A percentile compares a stretch with the other conserved stretches of the same genome.
phyloP scores from a whole-genome alignment of 169 alveolate species.

The Cryptosporidium ryanae region DNA sequence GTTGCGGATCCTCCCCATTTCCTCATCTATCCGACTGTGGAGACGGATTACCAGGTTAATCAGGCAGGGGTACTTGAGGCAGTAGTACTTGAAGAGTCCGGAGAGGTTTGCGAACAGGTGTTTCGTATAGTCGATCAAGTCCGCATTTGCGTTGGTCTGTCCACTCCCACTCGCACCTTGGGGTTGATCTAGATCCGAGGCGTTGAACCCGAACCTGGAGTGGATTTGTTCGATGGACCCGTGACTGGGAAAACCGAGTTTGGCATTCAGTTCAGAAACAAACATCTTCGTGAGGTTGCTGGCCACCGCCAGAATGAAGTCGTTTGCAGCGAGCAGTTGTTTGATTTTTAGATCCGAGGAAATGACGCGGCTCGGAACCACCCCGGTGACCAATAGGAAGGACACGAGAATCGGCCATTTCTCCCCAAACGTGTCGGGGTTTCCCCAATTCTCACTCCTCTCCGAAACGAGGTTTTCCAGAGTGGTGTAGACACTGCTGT shows the following conservation, averaged over 20 bases:
- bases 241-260: no score
- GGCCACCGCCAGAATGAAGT: not conserved
- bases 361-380: slow-evolving; percentile 22
- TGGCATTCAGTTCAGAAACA: not conserved
- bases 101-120: slow-evolving; percentile 6
- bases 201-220: no score
- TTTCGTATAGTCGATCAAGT: not conserved
- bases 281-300: slow-evolving; percentile 17
- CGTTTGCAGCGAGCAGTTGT: not conserved
- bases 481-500: not conserved
- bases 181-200: no score
- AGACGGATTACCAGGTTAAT: slow-evolving; percentile 7
- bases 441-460: slow-evolving; percentile 23
- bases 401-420: slow-evolving; percentile 40
- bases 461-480: slow-evolving; percentile 6
- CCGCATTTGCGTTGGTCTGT: no score
- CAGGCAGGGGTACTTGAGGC: slow-evolving; percentile 28
- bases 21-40: not conserved
- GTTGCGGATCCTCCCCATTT: not conserved
- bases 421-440: slow-evolving; percentile 34
- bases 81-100: slow-evolving; percentile 24
- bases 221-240: no score
- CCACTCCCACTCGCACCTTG: no score
- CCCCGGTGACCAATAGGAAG: not conserved
- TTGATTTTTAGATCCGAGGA: no score